Conservation (phyloP, 164 flowering plant species). For the Hamamelis virginiana region DNA sequence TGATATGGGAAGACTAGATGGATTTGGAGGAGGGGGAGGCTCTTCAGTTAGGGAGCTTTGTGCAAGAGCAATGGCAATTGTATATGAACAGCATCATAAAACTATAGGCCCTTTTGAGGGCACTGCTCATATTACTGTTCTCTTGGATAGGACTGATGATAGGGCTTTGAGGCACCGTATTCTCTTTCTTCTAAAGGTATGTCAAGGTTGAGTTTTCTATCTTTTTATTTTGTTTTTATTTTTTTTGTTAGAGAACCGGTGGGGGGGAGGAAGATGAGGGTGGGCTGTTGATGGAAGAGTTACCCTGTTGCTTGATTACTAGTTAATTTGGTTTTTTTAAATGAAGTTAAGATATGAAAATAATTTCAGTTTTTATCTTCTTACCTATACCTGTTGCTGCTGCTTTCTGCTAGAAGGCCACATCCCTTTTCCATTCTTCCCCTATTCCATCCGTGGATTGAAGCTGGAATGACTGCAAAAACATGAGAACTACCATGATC, state of each 20-base stretch:
- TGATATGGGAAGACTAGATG: constrained; percentile 98
- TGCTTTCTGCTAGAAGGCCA: background rate
- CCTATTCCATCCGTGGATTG: background rate
- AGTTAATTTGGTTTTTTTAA: background rate
- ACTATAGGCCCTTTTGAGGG: constrained; percentile 92
- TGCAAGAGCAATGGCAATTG: constrained; percentile 99
- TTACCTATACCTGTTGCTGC: background rate
- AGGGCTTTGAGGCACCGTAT: constrained; percentile 93
- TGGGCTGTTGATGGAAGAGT: background rate
- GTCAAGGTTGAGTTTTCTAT: background rate
- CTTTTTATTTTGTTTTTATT: background rate
- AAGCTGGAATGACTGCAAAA: background rate
- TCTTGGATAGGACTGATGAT: constrained; percentile 92
- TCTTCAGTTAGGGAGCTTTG: constrained; percentile 96
- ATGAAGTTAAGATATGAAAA: background rate
- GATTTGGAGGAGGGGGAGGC: constrained; percentile 99
- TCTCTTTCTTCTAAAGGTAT: constrained; percentile 86
- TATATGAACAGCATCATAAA: constrained; percentile 87
- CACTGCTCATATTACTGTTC: constrained; percentile 90
- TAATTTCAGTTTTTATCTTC: background rate
- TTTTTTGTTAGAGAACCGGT: background rate
- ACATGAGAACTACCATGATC: background rate
- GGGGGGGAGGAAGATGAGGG: background rate
- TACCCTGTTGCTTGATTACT: background rate
- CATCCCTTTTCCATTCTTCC: background rate